Evolutionary conservation across 2,329 filamentous ascomycete species (phyloP).

Genomic region (Nakataea oryzae): DNA sequence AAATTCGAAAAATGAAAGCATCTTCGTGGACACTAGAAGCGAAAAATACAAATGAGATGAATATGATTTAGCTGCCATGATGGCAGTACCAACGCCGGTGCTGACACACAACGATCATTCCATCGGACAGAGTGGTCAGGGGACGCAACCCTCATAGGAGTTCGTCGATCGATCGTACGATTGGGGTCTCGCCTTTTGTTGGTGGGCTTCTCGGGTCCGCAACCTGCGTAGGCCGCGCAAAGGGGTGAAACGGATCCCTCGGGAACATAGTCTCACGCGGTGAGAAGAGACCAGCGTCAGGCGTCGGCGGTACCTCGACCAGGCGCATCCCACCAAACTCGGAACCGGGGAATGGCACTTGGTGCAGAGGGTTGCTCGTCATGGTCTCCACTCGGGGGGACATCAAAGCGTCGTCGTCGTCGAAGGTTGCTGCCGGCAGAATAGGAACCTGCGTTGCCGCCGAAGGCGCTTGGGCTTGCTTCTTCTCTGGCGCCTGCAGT

Average conservation of each 20-base stretch:
- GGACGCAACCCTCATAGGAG: conserved; percentile 41
- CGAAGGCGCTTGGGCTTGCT: conserved; percentile 9
- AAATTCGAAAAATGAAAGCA: not conserved
- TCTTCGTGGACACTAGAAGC: not conserved
- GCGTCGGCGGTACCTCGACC: conserved; percentile 39
- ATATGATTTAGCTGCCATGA: not conserved
- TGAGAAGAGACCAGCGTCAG: conserved; percentile 42
- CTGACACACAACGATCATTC: not conserved
- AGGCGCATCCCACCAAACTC: conserved; percentile 39
- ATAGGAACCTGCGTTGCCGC: conserved; percentile 25
- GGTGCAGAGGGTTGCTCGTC: conserved; percentile 56
- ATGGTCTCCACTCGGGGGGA: conserved; percentile 65
- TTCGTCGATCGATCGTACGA: conserved; percentile 69
- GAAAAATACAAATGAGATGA: not conserved
- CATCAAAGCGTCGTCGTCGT: conserved; percentile 47
- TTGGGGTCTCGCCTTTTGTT: conserved; percentile 63
- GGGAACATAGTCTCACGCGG: conserved; percentile 42
- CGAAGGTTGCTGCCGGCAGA: conserved; percentile 15
- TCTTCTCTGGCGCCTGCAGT: conserved; percentile 5
- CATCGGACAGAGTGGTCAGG: not conserved
- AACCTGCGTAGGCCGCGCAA: conserved; percentile 37
- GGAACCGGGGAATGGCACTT: conserved; percentile 20
- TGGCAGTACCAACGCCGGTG: not conserved
- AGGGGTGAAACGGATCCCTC: conserved; percentile 39
- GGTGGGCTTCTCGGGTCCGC: conserved; percentile 66